Conservation (phyloP, 129 eudicot genomes). For the Glebionis coronaria region DNA sequence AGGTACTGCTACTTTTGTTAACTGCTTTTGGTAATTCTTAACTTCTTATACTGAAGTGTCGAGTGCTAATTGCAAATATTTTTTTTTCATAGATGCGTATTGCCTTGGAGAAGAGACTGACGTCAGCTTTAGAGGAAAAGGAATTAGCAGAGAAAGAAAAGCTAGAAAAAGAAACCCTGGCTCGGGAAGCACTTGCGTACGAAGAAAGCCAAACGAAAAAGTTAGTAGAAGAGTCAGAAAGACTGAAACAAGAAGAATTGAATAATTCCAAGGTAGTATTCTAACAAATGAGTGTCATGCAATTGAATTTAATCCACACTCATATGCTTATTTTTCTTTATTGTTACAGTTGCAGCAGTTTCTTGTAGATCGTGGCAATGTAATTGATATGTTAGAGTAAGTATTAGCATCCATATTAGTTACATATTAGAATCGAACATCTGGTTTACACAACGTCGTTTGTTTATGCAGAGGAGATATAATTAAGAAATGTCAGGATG, state of each 20-base stretch:
- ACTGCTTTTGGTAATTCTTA: neutral
- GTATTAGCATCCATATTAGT: neutral
- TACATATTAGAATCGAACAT: slow-evolving; percentile 27
- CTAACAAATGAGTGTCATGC: neutral
- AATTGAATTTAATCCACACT: neutral
- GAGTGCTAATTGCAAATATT: neutral
- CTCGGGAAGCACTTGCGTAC: slow-evolving; percentile 28
- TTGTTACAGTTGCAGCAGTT: slow-evolving; percentile 59
- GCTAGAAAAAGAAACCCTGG: slow-evolving; percentile 39
- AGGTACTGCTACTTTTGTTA: slow-evolving; percentile 33
- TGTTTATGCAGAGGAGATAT: slow-evolving; percentile 68
- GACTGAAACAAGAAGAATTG: slow-evolving; percentile 52
- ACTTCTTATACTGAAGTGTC: neutral
- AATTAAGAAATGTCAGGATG: slow-evolving; percentile 59
- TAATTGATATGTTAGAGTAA: slow-evolving; percentile 39
- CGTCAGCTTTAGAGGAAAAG: slow-evolving; percentile 25
- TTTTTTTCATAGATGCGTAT: slow-evolving; percentile 42
- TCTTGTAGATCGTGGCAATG: slow-evolving; percentile 54
- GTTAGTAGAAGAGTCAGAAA: slow-evolving; percentile 47
- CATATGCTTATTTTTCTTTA: neutral
- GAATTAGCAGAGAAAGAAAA: slow-evolving; percentile 43
- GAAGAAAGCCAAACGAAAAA: slow-evolving; percentile 52
- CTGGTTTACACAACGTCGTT: neutral
- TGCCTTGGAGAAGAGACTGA: slow-evolving; percentile 26
- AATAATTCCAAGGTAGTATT: slow-evolving; percentile 59